These are phyloP conservation scores for Musa schizocarpa DNA, from an alignment of 176 grass and related monocot species.

Conservation along the genomic window DNA sequence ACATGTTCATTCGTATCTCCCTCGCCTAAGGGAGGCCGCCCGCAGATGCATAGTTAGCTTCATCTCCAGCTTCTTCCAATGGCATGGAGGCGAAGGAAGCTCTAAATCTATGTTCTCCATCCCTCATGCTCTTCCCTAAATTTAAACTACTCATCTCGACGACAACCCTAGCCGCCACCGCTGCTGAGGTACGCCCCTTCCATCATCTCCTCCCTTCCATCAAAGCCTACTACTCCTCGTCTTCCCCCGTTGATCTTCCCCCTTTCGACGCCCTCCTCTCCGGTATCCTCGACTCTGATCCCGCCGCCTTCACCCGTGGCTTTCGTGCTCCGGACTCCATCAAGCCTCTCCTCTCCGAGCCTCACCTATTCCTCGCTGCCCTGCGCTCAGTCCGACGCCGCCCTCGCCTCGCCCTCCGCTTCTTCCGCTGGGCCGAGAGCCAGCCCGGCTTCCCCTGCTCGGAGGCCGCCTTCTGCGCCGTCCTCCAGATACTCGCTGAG, in stretches of 20 bases:
- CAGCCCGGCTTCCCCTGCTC: conserved; percentile 48
- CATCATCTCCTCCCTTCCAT: not conserved
- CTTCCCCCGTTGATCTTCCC: not conserved
- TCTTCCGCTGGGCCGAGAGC: conserved; percentile 75
- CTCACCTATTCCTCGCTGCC: conserved; percentile 21
- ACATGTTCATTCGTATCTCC: no score
- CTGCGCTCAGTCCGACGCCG: conserved; percentile 26
- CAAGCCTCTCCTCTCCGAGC: conserved; percentile 19
- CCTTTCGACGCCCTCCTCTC: conserved; percentile 15
- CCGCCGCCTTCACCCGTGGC: conserved; percentile 11
- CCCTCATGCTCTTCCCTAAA: conserved; percentile 24
- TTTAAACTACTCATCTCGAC: not conserved
- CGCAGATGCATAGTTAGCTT: not conserved
- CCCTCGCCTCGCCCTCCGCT: conserved; percentile 43
- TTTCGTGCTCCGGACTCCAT: conserved; percentile 20
- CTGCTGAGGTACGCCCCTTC: not conserved
- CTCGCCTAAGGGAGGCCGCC: no score
- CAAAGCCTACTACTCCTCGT: not conserved
- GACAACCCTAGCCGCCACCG: conserved; percentile 9
- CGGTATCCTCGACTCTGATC: conserved; percentile 16
- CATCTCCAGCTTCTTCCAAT: conserved; percentile 13
- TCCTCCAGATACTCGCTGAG: conserved; percentile 46
- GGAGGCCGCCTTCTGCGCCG: conserved; percentile 42
- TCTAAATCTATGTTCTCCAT: conserved; percentile 6
- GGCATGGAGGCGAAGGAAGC: conserved; percentile 27